These are phyloP conservation scores for Pichia scutulata DNA, from an alignment of 805 yeast species.

Conservation along the genomic window DNA sequence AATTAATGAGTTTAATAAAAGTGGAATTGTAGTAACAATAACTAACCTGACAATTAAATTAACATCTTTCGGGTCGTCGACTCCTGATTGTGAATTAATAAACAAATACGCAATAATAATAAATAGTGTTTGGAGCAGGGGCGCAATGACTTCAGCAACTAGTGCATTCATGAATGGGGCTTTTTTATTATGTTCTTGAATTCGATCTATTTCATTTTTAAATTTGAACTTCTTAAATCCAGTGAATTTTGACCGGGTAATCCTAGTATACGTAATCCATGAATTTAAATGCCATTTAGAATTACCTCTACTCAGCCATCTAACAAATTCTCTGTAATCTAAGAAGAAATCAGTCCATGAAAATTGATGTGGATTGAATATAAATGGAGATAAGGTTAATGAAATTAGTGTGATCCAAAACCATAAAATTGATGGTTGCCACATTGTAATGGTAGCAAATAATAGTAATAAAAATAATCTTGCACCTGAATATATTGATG, in stretches of 20 bases:
- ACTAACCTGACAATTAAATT: conserved; percentile 57
- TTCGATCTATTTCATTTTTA: conserved; percentile 45
- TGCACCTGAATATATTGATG: conserved; percentile 74
- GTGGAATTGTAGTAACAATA: conserved; percentile 44
- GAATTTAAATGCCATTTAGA: conserved; percentile 57
- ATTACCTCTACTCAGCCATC: conserved; percentile 83
- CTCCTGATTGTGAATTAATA: conserved; percentile 85
- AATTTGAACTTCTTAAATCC: conserved; percentile 80
- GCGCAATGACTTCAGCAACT: conserved; percentile 73
- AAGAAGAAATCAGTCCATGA: conserved; percentile 38
- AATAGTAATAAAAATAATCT: conserved; percentile 59
- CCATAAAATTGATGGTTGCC: conserved; percentile 66
- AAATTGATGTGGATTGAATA: conserved; percentile 50
- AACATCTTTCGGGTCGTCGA: conserved; percentile 38
- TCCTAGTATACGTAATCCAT: conserved; percentile 72
- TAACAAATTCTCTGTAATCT: conserved; percentile 41
- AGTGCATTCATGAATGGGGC: conserved; percentile 73
- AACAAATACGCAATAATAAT: conserved; percentile 69
- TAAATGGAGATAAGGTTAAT: conserved; percentile 40
- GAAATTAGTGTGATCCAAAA: conserved; percentile 44
- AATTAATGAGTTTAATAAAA: conserved; percentile 31
- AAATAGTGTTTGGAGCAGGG: conserved; percentile 60
- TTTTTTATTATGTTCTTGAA: conserved; percentile 46
- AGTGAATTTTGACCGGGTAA: conserved; percentile 79
- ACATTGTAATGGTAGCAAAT: conserved; percentile 73